phyloP scores from a whole-genome alignment of 1,139 yeast genomes.

The Saccharomyces hybrid region DNA sequence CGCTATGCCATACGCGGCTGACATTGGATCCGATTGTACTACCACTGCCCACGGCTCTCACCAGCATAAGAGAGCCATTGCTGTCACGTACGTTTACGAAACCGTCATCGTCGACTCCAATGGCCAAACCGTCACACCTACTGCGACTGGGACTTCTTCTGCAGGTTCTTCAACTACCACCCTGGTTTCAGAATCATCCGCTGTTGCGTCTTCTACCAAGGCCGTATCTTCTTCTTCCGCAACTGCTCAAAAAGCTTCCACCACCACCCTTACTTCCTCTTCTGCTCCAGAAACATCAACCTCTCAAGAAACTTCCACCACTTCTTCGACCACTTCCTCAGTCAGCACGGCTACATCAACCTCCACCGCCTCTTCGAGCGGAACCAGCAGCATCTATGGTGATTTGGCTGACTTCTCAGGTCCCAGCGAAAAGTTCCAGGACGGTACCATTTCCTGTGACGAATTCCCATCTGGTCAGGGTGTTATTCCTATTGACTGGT shows the following conservation, averaged over 20 bases:
- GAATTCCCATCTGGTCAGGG: slow-evolving; percentile 64
- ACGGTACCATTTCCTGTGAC: slow-evolving; percentile 54
- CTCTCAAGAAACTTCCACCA: slow-evolving; percentile 21
- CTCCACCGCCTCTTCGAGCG: slow-evolving; percentile 29
- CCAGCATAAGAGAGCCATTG: slow-evolving; percentile 70
- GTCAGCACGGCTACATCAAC: slow-evolving; percentile 28
- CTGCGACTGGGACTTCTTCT: slow-evolving; percentile 12
- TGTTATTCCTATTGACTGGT: slow-evolving; percentile 49
- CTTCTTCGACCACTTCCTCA: slow-evolving; percentile 24
- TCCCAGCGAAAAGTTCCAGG: slow-evolving; percentile 50
- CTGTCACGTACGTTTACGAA: slow-evolving; percentile 72
- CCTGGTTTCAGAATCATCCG: slow-evolving; percentile 19
- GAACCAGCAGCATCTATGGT: slow-evolving; percentile 40
- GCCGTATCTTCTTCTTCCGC: slow-evolving; percentile 15
- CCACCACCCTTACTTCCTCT: slow-evolving; percentile 28
- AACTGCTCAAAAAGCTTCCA: slow-evolving; percentile 22
- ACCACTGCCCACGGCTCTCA: slow-evolving; percentile 34
- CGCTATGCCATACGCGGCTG: slow-evolving; percentile 26
- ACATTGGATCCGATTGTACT: slow-evolving; percentile 9
- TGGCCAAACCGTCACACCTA: slow-evolving; percentile 41
- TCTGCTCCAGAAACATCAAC: slow-evolving; percentile 22
- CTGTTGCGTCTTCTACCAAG: slow-evolving; percentile 15
- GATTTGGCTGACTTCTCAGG: slow-evolving; percentile 45
- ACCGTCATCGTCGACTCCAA: slow-evolving; percentile 64
- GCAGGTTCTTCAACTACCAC: slow-evolving; percentile 16